Evolutionary conservation across 2,329 filamentous ascomycete genomes (phyloP), one percentile per base, ranked within the genome.

Genomic region (Rutstroemia sp.): DNA sequence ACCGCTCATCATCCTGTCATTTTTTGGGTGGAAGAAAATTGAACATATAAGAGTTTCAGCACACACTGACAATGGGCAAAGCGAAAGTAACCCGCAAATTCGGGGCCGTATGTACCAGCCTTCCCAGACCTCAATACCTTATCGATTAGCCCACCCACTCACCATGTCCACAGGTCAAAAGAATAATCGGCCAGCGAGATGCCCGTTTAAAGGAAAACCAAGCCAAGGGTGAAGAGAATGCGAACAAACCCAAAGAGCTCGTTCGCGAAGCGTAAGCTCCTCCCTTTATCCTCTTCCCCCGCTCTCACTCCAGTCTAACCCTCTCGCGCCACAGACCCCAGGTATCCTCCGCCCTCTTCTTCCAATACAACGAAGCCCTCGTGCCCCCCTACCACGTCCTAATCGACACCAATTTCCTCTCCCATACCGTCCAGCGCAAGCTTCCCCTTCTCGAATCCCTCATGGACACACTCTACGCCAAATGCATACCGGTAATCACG

Each of bases 381-480:
- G 84, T 88, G 16, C 90, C 91, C 3, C 90, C 91, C 1, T 95
- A 95, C 75, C 77, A 76, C 9, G 50, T 65, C 56, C 81, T 95
- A 9, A 80, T 94, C 67, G 89, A 95, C 71, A 65, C 90, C 71
- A 95, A 95, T 70, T 96, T 96, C 69, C 80, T 96, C 61, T 89
- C 85, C 41, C 91, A 96, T 72, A 94, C 91, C 0, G 89, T 97
- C 2, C 88, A 92, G 72, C 84, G 87, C 64, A 97, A 99, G 75
- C 82, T 97, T 19, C 89, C 92, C 37, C 76, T 97, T 12, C 79
- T 95, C 19, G 86, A 92, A 59, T 85, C 87, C 3, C 89, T 96
- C 77, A 96, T 96, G 89, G 91, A 96, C 71, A 88, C 89, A 54
- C 79, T 99, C 4, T 95, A 92, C 70, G 92, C 92, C 17, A 95